Evolutionary conservation across 1,139 yeast genomes (phyloP).

Genomic region (Yamadazyma membranifaciens): DNA sequence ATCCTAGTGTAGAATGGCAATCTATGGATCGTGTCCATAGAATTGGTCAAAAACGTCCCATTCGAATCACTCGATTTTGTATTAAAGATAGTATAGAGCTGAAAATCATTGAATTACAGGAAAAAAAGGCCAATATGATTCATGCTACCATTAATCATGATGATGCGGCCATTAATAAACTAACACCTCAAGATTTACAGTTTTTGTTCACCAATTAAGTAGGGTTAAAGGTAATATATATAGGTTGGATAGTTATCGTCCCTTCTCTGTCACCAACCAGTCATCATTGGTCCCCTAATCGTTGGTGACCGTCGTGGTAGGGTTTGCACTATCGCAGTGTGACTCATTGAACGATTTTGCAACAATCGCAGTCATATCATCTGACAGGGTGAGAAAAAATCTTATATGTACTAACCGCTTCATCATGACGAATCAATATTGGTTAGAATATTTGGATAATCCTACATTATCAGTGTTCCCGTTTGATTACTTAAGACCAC

Average conservation of each 20-base stretch:
- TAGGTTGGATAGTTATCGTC: too few relatives aligned
- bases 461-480: slow-evolving; percentile 88
- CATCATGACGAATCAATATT: slow-evolving; percentile 30
- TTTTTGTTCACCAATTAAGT: slow-evolving; percentile 77
- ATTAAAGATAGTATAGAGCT: slow-evolving; percentile 96
- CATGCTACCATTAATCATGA: slow-evolving; percentile 93
- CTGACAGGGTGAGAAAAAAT: slow-evolving; percentile 4
- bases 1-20: slow-evolving; percentile 97
- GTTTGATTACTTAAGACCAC: slow-evolving; percentile 79
- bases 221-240: too few relatives aligned
- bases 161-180: slow-evolving; percentile 80
- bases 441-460: slow-evolving; percentile 70
- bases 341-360: slow-evolving; percentile 9
- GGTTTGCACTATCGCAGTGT: slow-evolving; percentile 1
- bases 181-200: slow-evolving; percentile 92
- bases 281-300: too few relatives aligned
- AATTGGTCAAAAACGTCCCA: slow-evolving; percentile 94
- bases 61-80: slow-evolving; percentile 86
- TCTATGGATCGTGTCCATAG: slow-evolving; percentile 98
- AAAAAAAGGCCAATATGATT: slow-evolving; percentile 96
- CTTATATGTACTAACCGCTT: background rate
- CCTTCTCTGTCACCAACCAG: background rate
- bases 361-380: too few relatives aligned
- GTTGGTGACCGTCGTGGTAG: background rate
- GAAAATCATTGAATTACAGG: slow-evolving; percentile 91